A percentile compares a stretch with the other conserved stretches of the same genome.
phyloP scores from a whole-genome alignment of 2,329 filamentous ascomycete species.

The Neonectria ditissima region DNA sequence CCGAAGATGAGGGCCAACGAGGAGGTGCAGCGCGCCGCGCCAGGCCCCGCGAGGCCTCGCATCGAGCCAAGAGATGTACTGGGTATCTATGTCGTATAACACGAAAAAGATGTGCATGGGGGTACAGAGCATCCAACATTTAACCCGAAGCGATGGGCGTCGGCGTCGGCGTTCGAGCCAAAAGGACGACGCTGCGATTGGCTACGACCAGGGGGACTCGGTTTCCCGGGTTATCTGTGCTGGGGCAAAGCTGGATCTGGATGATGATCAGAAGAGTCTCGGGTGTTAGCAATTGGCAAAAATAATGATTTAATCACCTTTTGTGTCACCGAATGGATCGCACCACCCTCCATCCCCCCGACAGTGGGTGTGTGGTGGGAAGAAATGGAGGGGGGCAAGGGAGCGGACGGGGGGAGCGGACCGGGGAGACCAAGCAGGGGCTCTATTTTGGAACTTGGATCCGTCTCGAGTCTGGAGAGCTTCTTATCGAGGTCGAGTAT shows the following conservation, averaged over 20 bases:
- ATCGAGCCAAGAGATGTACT: background rate
- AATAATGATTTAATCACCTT: constrained; percentile 29
- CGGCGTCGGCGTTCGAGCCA: background rate
- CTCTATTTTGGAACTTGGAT: constrained; percentile 23
- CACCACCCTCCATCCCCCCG: constrained; percentile 14
- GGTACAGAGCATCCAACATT: background rate
- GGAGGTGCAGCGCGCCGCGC: background rate
- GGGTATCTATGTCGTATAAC: too few relatives aligned
- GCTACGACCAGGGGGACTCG: background rate
- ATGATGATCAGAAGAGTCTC: constrained; percentile 13
- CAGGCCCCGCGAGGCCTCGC: background rate
- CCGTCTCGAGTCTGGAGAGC: constrained; percentile 3
- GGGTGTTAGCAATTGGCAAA: constrained; percentile 28
- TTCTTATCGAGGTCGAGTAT: constrained; percentile 9
- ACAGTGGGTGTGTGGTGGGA: constrained; percentile 2
- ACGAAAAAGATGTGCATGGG: constrained; percentile 4
- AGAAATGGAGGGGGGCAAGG: background rate
- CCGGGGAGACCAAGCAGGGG: constrained; percentile 8
- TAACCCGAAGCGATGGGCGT: background rate
- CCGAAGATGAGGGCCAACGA: background rate
- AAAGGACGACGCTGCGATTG: constrained; percentile 7
- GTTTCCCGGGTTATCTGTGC: constrained; percentile 24
- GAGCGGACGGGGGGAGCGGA: background rate
- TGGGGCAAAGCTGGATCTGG: constrained; percentile 23
- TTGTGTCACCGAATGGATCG: constrained; percentile 23